phyloP scores from a whole-genome alignment of 495 filamentous ascomycete species.

The Trichoderma asperelloides region DNA sequence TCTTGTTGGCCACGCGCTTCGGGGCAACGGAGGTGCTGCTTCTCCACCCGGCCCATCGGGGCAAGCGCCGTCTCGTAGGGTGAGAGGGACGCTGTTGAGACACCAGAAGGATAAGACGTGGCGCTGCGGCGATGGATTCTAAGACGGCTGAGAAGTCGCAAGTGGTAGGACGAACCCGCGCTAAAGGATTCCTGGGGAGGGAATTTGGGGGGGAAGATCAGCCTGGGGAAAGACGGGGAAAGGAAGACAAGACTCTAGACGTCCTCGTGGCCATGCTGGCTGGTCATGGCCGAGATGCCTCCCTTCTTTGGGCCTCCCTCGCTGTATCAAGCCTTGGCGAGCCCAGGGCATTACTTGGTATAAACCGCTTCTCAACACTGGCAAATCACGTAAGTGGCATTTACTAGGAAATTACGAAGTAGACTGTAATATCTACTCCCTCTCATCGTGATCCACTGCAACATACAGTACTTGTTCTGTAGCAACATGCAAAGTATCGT shows the following conservation, averaged over 20 bases:
- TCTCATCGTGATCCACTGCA: too few relatives aligned
- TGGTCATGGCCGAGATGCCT: background rate
- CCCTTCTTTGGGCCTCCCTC: background rate
- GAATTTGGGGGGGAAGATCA: background rate
- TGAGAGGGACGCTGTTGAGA: background rate
- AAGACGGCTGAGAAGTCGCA: background rate
- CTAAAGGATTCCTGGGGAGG: background rate
- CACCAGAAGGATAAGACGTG: background rate
- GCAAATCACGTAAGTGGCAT: too few relatives aligned
- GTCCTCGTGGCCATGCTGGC: too few relatives aligned
- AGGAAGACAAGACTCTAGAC: background rate
- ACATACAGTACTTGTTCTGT: too few relatives aligned
- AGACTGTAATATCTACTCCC: too few relatives aligned
- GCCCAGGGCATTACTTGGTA: too few relatives aligned
- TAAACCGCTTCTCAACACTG: too few relatives aligned
- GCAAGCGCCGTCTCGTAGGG: background rate
- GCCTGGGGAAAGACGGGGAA: background rate
- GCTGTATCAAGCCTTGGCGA: too few relatives aligned
- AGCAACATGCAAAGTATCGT: too few relatives aligned
- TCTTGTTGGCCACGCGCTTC: slow-evolving; percentile 1
- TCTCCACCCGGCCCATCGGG: slow-evolving; percentile 5
- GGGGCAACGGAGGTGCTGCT: background rate
- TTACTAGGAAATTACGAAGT: too few relatives aligned
- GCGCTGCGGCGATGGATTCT: background rate
- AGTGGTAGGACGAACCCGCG: background rate